A percentile compares a stretch with the other conserved stretches of the same genome.
Conservation (phyloP, 345 rosid species). For the Salix exigua region DNA sequence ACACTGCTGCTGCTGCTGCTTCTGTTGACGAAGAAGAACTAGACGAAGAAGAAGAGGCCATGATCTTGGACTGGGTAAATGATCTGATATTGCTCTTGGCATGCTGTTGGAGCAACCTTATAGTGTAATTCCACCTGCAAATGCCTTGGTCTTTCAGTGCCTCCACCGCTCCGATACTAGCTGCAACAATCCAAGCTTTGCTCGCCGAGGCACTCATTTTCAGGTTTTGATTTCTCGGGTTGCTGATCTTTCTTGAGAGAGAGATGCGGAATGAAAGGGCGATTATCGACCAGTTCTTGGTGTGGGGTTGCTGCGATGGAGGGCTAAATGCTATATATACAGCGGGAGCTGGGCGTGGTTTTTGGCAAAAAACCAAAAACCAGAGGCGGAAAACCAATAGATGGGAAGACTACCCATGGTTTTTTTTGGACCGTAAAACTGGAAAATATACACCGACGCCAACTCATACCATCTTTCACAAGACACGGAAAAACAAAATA, state of each 20-base stretch:
- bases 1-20: background rate
- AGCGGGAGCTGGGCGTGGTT: background rate
- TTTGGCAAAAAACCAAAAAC: background rate
- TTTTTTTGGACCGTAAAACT: background rate
- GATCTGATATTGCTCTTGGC: slow-evolving; percentile 33
- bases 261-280: no score
- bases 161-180: slow-evolving; percentile 61
- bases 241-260: background rate
- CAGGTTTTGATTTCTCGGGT: background rate
- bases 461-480: no score
- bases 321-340: background rate
- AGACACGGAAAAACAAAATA: no score
- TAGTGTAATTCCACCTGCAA: slow-evolving; percentile 58
- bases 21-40: background rate
- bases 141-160: slow-evolving; percentile 70
- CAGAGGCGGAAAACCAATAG: background rate
- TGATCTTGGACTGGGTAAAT: background rate
- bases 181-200: slow-evolving; percentile 50
- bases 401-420: background rate
- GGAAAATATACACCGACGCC: background rate
- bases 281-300: no score
- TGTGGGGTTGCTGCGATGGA: background rate
- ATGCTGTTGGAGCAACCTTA: slow-evolving; percentile 42
- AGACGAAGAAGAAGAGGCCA: slow-evolving; percentile 4
- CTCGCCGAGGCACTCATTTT: slow-evolving; percentile 6